Percentiles rank a stretch among this genome's conserved stretches.
Evolutionary conservation across 257 asterid genomes (phyloP).

Genomic region (Solanum gracilifrons): DNA sequence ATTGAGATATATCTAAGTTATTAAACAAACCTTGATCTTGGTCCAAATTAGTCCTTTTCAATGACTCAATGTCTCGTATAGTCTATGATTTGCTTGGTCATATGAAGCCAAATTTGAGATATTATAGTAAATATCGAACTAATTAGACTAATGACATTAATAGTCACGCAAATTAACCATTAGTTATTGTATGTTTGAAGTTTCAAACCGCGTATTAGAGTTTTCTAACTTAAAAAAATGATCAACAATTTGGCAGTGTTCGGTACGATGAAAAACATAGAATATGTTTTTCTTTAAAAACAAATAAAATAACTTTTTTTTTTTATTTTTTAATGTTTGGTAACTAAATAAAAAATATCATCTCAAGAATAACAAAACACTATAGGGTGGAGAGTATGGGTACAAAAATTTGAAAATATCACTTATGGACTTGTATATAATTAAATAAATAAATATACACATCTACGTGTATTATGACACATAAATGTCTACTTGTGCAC

Average conservation of each 20-base stretch:
- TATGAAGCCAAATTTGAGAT: background rate
- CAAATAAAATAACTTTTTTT: no score
- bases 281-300: no score
- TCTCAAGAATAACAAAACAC: background rate
- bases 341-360: background rate
- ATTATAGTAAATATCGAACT: background rate
- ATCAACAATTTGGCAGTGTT: background rate
- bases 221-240: background rate
- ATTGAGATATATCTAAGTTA: background rate
- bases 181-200: background rate
- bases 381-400: no score
- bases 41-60: background rate
- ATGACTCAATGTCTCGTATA: background rate
- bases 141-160: background rate
- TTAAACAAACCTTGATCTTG: background rate
- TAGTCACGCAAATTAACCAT: background rate
- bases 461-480: no score
- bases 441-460: no score
- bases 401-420: no score
- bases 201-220: background rate
- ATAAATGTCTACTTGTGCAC: no score
- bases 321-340: accelerated
- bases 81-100: background rate
- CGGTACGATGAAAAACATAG: background rate
- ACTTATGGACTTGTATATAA: background rate